Percentiles rank a stretch among this genome's conserved stretches.
phyloP scores from a whole-genome alignment of 306 rosid species.

The Leucaena leucocephala region DNA sequence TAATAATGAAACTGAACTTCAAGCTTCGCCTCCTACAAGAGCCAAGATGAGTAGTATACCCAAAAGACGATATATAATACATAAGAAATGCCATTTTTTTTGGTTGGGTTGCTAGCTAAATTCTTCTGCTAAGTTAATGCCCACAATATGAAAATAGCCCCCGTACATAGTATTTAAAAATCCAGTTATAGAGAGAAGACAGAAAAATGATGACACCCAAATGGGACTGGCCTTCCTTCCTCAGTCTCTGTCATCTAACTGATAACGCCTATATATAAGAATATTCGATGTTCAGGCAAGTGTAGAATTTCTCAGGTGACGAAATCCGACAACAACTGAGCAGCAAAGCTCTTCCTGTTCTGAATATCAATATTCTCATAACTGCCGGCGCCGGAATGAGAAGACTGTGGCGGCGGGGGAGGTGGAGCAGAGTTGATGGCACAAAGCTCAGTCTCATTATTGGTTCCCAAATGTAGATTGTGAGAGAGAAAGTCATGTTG shows the following conservation, averaged over 20 bases:
- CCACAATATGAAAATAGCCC: not conserved
- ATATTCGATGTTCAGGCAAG: not conserved
- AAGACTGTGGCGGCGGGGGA: not conserved
- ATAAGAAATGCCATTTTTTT: not conserved
- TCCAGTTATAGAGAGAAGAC: conserved; percentile 23
- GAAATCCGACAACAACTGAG: conserved; percentile 62
- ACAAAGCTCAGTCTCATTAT: conserved; percentile 47
- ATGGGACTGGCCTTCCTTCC: not conserved
- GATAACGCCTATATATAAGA: not conserved
- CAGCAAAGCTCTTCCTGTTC: conserved; percentile 62
- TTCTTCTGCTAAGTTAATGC: conserved; percentile 38
- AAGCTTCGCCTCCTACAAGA: conserved; percentile 3
- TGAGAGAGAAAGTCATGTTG: conserved; percentile 54
- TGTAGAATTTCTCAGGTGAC: conserved; percentile 36
- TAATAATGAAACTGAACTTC: conserved; percentile 24
- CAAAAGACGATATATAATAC: not conserved
- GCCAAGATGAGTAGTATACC: conserved; percentile 6
- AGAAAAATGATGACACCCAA: not conserved
- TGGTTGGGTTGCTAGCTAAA: conserved; percentile 27
- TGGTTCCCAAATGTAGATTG: conserved; percentile 50
- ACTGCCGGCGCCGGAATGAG: conserved; percentile 44
- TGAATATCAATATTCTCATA: conserved; percentile 62
- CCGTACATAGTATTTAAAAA: not conserved
- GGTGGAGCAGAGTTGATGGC: conserved; percentile 21
- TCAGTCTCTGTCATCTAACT: not conserved